Evolutionary conservation across 371 early-diverging fungal genomes (phyloP).

Genomic region (Capillidium heterosporum): DNA sequence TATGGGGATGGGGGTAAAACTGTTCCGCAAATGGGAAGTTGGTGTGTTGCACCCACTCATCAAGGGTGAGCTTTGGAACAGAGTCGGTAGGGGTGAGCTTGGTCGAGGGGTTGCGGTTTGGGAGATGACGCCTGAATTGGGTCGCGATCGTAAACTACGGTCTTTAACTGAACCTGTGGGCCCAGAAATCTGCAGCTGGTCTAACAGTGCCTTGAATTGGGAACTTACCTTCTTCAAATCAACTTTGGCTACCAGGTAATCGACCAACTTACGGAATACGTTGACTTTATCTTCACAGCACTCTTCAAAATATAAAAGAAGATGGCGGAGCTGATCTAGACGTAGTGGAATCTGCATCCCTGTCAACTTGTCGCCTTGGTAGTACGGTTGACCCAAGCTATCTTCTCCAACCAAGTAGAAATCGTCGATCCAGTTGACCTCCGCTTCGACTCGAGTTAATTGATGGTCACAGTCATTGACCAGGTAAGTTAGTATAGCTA

Average conservation of each 20-base stretch:
- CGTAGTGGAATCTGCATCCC: not conserved
- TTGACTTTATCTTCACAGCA: not conserved
- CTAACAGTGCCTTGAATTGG: not conserved
- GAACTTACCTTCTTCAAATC: not conserved
- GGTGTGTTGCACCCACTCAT: not conserved
- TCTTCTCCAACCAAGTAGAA: not conserved
- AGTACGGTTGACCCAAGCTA: not conserved
- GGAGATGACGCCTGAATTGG: not conserved
- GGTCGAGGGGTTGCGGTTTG: not conserved
- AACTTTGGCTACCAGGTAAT: not conserved
- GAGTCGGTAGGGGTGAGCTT: not conserved
- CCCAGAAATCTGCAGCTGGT: too few relatives aligned
- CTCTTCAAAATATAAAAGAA: not conserved
- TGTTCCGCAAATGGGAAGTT: not conserved
- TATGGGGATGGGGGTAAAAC: too few relatives aligned
- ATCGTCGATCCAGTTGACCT: not conserved
- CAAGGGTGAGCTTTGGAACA: not conserved
- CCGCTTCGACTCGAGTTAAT: not conserved
- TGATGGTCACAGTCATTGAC: too few relatives aligned
- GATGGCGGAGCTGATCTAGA: not conserved
- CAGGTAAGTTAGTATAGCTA: too few relatives aligned
- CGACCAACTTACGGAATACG: not conserved
- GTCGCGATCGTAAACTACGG: not conserved
- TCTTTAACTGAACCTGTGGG: too few relatives aligned
- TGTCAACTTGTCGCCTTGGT: not conserved